Base-by-base conservation (phyloP, 2,329 filamentous ascomycete genomes). In the Aspergillus costaricaensis region DNA sequence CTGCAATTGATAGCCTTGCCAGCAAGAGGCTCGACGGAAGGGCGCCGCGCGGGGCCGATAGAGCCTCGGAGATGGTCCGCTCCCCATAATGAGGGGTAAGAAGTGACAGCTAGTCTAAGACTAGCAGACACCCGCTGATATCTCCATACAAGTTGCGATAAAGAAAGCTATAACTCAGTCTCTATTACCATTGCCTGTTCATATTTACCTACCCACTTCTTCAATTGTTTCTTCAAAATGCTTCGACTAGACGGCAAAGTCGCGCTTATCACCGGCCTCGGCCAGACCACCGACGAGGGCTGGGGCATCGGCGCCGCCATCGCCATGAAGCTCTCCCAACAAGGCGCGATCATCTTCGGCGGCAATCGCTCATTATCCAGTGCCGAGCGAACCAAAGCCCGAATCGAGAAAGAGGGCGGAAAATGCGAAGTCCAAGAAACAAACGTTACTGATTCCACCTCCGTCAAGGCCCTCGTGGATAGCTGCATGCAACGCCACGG, bases 251-350 rank as follows among this genome's bases (percentile, higher is more conserved):
- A 65, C 38, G 61, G 63, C 23, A 72, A 71, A 56, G 61, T 70
- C 1, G 68, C 60, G 56, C 62, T 72, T 17, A 62, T 72, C 7
- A 70, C 64, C 27, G 70, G 70, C 15, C 64, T 72, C 19, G 69
- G 70, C 38, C 78, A 81, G 67, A 75, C 75, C 15, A 74, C 77
- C 17, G 70, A 73, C 47, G 65, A 62, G 19, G 74, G 78, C 27
- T 84, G 81, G 82, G 81, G 81, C 36, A 84, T 82, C 63, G 82
- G 82, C 10, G 77, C 81, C 19, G 81, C 82, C 38, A 82, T 78
- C 51, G 80, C 82, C n/a, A 76, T 78, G 2, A 70, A 79, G 5
- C 73, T 85, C 17, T 80, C 81, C 1, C 74, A 77, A 36, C 79
- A 82, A 68, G 82, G 82, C 15, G 83, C 81, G 2, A 70, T 71